Conservation (phyloP, 768 basidiomycete genomes). For the Glaciozyma antarctica region DNA sequence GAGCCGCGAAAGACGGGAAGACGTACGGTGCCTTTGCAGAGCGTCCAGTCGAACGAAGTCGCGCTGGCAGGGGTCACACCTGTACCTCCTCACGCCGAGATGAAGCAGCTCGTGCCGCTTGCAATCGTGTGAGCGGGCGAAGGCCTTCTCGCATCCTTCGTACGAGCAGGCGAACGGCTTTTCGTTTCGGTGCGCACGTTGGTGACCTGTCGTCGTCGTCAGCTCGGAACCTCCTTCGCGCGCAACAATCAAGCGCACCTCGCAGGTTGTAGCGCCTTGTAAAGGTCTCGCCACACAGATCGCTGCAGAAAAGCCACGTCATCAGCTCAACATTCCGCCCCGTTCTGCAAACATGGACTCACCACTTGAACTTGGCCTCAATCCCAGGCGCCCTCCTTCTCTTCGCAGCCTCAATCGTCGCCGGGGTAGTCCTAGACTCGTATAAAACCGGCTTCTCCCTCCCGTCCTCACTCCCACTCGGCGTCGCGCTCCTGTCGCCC, state of each 20-base stretch:
- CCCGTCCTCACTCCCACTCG: neutral
- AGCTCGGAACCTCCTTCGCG: constrained; percentile 10
- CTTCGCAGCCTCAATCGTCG: constrained; percentile 30
- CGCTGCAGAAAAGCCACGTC: neutral
- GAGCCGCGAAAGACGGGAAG: neutral
- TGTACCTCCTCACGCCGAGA: constrained; percentile 82
- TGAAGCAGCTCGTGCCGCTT: constrained; percentile 93
- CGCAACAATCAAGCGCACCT: constrained; percentile 45
- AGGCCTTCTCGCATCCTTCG: constrained; percentile 83
- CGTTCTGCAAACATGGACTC: neutral
- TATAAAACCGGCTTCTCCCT: neutral
- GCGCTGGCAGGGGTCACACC: constrained; percentile 70
- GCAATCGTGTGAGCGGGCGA: constrained; percentile 90
- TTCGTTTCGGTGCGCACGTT: constrained; percentile 82
- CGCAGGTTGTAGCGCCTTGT: constrained; percentile 89
- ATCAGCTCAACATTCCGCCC: too few species aligned
- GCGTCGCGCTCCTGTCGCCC: neutral
- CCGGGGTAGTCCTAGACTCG: constrained; percentile 29
- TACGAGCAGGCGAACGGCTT: constrained; percentile 78
- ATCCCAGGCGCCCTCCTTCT: constrained; percentile 22
- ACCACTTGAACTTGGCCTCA: constrained; percentile 28
- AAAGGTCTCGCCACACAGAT: constrained; percentile 69
- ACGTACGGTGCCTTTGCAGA: constrained; percentile 81
- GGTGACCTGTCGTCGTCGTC: constrained; percentile 54
- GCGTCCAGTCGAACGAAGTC: constrained; percentile 94